These are phyloP conservation scores for Capsaspora owczarzaki DNA, from an alignment of 78 protist genomes.

Conservation along the genomic window DNA sequence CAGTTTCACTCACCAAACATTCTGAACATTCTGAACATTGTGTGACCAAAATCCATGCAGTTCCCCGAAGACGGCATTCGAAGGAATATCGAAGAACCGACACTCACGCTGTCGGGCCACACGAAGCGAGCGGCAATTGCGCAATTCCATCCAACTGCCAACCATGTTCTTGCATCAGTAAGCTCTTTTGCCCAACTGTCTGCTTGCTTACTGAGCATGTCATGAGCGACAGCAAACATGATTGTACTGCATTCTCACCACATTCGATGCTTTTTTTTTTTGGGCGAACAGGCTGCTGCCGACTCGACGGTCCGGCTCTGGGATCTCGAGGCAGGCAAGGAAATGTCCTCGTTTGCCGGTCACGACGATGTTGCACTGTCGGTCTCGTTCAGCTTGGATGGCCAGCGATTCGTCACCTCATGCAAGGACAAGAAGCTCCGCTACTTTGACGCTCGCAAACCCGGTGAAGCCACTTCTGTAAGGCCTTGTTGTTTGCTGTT, in stretches of 20 bases:
- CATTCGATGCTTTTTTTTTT: constrained; percentile 17
- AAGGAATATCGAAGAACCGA: not conserved
- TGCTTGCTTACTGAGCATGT: too few relatives aligned
- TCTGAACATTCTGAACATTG: too few relatives aligned
- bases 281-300: not conserved
- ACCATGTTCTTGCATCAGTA: constrained; percentile 43
- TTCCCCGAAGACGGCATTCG: constrained; percentile 36
- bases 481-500: too few relatives aligned
- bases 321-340: constrained; percentile 44
- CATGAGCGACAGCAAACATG: too few relatives aligned
- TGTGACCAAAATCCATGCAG: too few relatives aligned
- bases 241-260: not conserved
- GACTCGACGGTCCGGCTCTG: constrained; percentile 50
- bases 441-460: constrained; percentile 65
- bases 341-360: not conserved
- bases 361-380: constrained; percentile 43
- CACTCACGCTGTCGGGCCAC: constrained; percentile 49
- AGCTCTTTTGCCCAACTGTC: too few relatives aligned
- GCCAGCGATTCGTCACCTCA: constrained; percentile 45
- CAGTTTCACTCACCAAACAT: too few relatives aligned
- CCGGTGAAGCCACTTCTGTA: too few relatives aligned
- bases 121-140: constrained; percentile 43
- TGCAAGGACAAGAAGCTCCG: constrained; percentile 68
- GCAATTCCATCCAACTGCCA: constrained; percentile 65
- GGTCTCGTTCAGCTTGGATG: constrained; percentile 41